A percentile compares a stretch with the other conserved stretches of the same genome.
Conservation (phyloP, 2,329 filamentous ascomycete genomes). For the Claviceps purpurea region DNA sequence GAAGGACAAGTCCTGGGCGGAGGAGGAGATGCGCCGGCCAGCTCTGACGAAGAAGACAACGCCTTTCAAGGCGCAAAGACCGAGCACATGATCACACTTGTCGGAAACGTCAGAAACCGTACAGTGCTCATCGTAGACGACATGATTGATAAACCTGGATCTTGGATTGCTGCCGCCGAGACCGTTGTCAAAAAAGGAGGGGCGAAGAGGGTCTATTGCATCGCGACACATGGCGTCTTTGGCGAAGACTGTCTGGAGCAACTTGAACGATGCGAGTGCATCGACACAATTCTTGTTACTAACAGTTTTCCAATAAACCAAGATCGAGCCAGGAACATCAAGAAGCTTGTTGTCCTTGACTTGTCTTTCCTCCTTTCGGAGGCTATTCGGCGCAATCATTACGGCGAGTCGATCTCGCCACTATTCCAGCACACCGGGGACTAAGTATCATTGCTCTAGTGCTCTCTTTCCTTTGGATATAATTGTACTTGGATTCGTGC, state of each 20-base stretch:
- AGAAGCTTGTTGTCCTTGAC: slow-evolving; percentile 81
- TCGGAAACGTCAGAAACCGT: slow-evolving; percentile 79
- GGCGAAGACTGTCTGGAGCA: slow-evolving; percentile 80
- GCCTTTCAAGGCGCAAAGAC: slow-evolving; percentile 66
- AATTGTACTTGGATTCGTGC: neutral
- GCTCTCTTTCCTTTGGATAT: neutral
- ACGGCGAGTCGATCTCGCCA: slow-evolving; percentile 69
- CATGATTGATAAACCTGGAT: slow-evolving; percentile 95
- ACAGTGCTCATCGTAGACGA: slow-evolving; percentile 94
- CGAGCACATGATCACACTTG: slow-evolving; percentile 94
- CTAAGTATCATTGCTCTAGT: slow-evolving; percentile 17
- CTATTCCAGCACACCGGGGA: slow-evolving; percentile 56
- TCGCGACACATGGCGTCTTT: slow-evolving; percentile 93
- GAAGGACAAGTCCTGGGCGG: slow-evolving; percentile 61
- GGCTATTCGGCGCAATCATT: slow-evolving; percentile 90
- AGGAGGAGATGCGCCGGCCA: slow-evolving; percentile 67
- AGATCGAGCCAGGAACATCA: slow-evolving; percentile 53
- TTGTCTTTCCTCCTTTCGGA: slow-evolving; percentile 80
- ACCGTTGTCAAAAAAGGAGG: slow-evolving; percentile 86
- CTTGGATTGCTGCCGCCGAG: slow-evolving; percentile 95
- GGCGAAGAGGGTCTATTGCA: slow-evolving; percentile 91
- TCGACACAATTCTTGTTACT: slow-evolving; percentile 86
- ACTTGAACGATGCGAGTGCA: slow-evolving; percentile 83
- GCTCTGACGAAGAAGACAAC: slow-evolving; percentile 87
- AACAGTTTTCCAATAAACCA: slow-evolving; percentile 90